phyloP scores from a whole-genome alignment of 495 filamentous ascomycete genomes.

The Neurospora sp. region DNA sequence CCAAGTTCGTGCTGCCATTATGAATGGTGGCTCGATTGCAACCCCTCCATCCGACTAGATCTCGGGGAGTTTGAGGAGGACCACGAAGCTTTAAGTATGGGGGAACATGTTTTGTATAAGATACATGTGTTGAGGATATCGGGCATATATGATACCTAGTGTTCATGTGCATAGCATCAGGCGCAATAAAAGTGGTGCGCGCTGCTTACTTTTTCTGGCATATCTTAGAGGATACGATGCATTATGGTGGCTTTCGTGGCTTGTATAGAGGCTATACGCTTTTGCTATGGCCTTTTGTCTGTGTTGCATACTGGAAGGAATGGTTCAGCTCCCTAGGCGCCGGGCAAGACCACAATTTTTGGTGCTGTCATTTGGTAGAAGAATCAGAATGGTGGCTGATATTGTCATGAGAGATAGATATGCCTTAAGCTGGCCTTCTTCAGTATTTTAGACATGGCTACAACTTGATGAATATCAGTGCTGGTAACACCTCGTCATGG shows the following conservation, averaged over 20 bases:
- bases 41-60: conserved; percentile 7
- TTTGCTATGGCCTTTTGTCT: not conserved
- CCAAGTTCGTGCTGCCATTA: conserved; percentile 12
- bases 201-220: not conserved
- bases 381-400: not conserved
- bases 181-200: not conserved
- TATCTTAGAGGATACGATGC: not conserved
- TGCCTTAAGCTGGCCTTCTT: not conserved
- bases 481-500: not conserved
- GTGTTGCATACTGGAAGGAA: not conserved
- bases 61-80: not conserved
- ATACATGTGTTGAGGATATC: not conserved
- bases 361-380: not conserved
- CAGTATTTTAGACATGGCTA: not conserved
- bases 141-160: not conserved
- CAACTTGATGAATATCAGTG: not conserved
- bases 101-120: not conserved
- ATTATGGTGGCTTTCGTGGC: not conserved
- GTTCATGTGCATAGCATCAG: not conserved
- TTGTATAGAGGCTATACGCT: not conserved
- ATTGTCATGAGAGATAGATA: not conserved
- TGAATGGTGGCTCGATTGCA: conserved; percentile 2
- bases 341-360: not conserved
- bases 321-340: not conserved
- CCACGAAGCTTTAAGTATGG: not conserved